Evolutionary conservation across 2,329 filamentous ascomycete genomes (phyloP), one percentile per base, ranked within the genome.

Genomic region (Emergomyces pasteurianus): DNA sequence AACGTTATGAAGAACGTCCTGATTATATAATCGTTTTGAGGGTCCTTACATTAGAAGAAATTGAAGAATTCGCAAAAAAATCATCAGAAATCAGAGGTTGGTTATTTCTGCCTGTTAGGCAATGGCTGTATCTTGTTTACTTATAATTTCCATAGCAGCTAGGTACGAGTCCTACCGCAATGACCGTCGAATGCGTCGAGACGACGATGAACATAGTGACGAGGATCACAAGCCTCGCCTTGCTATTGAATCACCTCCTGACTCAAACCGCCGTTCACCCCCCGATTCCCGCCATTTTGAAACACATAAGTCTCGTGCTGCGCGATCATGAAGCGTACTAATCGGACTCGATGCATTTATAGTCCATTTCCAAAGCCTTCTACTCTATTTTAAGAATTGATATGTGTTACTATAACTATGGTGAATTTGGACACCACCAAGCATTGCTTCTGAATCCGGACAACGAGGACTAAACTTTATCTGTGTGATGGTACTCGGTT

Each of bases 21-120:
- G 91, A 96, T 69, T 95, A 91, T 73, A 91, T 97, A 62, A 96
- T 96, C 72, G 91, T 96, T 2, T 79, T 97, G 60, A 82, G 92
- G 60, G 92, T 96, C 8, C 74, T 97, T 71, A 89, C 85, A 55
- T 89, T 88, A 73, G 89, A 95, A 66, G 91, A 97, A 70, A 95
- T 97, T 60, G 88, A 95, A 73, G 86, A 85, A 40, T 91, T 95
- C 70, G 90, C 91, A 14, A 83, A 86, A 64, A 87, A 87, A 56
- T 96, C 92, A 10, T 85, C 86, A 65, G 84, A 90, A 69, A 83
- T 96, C 63, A 83, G 91, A 83, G 88, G 88, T 90, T 70, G 81
- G 73, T 64, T 61, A 36, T 18, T 42, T 16, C 7, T 58, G 16
- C 57, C 28, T 42, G 2, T 16, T 52, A 26, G 4, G 14, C 34